Base-by-base conservation (phyloP, 257 asterid species). In the Ehretia macrophylla region DNA sequence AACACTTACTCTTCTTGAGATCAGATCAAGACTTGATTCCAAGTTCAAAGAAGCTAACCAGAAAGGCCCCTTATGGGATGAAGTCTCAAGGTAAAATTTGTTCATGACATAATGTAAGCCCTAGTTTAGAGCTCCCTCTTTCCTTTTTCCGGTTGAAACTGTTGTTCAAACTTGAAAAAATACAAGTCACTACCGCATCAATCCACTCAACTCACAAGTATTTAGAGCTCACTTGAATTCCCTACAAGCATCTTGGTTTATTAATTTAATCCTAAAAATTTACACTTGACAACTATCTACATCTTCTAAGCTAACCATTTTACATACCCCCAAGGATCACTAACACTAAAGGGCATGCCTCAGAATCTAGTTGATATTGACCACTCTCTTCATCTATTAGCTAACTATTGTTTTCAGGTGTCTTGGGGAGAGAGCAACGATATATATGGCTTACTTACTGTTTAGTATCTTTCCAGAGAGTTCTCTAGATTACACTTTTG, bases 11-110 rank as follows among this genome's bases (percentile, higher is more conserved):
- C 99, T 93, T 17, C 96, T 93, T n/a, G 97, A 93, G 74, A 84
- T 93, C 79, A 80, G 99, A 73, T 89, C 99, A 59, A 79, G 83
- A 66, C 92, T 93, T 38, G 97, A 93, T 76, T 57, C 77, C 55
- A 89, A 82, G 81, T 93, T 93, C 75, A 93, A 93, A 62, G 99
- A 88, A 68, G 94, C 96, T 51, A 89, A 83, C 66, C 99, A 93
- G 63, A 93, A 93, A 58, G 97, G 97, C 14, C 99, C 97, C 11
- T 64, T 93, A 59, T 93, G 99, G 99, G 96, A 93, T 71, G 95
- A 89, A 72, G 92, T 93, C 66, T 89, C 99, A 50, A 89, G 95
- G 99, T 92, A 74, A 23, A 20, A n/a, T 12, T 35, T 12, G 55
- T 19, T 35, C 27, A 8, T 8, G 17, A 16, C n/a, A 8, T n/a